Evolutionary conservation across 306 rosid species (phyloP), one percentile per base, ranked within the genome.

Genomic region (Rosa multiflora): DNA sequence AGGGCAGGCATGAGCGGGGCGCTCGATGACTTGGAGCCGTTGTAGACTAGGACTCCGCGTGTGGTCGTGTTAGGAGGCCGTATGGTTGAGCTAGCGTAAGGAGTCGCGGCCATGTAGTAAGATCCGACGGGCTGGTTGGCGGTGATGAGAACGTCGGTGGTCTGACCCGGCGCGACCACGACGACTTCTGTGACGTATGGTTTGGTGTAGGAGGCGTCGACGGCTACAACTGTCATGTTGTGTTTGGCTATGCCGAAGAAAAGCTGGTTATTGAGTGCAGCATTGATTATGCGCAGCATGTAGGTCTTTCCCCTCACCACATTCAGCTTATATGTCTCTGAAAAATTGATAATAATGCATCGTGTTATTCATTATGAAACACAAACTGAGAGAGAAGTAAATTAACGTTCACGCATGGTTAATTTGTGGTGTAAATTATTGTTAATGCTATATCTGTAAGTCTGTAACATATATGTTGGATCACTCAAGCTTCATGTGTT

Each of bases 171-270:
- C 1, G 91, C 85, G 0, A 82, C 0, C 3, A 89, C 87, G 0
- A 93, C n/a, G 0, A 91, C 81, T 0, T 93, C 84, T 0, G 94
- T 91, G 10, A 61, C 2, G 15, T 88, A 89, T 3, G 76, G 91
- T 2, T 51, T 12, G 0, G 92, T 89, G 86, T 93, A 93, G 3
- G 62, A 4, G 5, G 92, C 94, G 23, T 93, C 97, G 3, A 93
- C 21, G 5, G 92, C 89, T 8, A 91, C 92, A 0, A 93, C 90
- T 0, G 87, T 91, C 68, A 93, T 81, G 0, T 42, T 91, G 81
- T 93, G 97, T 62, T 86, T 87, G 35, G 98, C 90, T 14, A 91
- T 62, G 80, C 82, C 76, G 82, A 88, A 93, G 81, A 93, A 91
- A 35, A 87, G 88, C 61, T 93, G 90, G 10, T 78, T 15, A 40